Evolutionary conservation across 176 grass and related monocot species (phyloP), one percentile per base, ranked within the genome.

Genomic region (Phyllostachys edulis): DNA sequence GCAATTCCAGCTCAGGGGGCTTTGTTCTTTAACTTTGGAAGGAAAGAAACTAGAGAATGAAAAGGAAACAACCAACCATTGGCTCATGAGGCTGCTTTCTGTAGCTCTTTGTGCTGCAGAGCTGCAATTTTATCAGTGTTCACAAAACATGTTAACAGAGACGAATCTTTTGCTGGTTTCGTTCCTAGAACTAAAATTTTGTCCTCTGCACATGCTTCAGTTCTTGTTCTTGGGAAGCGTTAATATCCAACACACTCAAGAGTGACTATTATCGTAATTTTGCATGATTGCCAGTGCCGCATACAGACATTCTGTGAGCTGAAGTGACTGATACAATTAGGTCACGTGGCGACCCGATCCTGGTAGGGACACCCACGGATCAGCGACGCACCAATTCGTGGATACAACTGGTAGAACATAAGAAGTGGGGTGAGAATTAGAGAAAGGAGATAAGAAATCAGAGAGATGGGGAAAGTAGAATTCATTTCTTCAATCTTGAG

Each of bases 11-110:
- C 38, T 51, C 59, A 61, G 51, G 71, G 72, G 82, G 75, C 69
- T 86, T 88, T 84, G 67, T 73, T 60, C 75, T 91, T 94, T 88
- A 88, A 81, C 83, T 94, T 91, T 89, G 79, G 6, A 60, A 60
- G 42, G 17, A 20, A 79, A 73, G 47, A 75, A 82, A 85, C 50
- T 5, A 85, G 81, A 63, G 29, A 72, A 27, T 5, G 0, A 70
- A 87, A 79, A 76, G 74, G 68, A 86, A 77, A 56, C 64, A 38
- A 46, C 20, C 34, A 68, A 76, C 50, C 69, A 85, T 80, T 51
- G 62, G 14, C 34, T 87, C 34, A 15, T 70, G 65, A 52, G 44
- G 66, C 73, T 90, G 42, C 81, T 90, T 88, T 86, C 27, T 84
- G 54, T 90, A 63, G 42, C 80, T 47, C 64, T 67, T 32, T 81